Evolutionary conservation across 805 yeast genomes (phyloP), one percentile per base, ranked within the genome.

Genomic region (Wickerhamomyces rabaulensis): DNA sequence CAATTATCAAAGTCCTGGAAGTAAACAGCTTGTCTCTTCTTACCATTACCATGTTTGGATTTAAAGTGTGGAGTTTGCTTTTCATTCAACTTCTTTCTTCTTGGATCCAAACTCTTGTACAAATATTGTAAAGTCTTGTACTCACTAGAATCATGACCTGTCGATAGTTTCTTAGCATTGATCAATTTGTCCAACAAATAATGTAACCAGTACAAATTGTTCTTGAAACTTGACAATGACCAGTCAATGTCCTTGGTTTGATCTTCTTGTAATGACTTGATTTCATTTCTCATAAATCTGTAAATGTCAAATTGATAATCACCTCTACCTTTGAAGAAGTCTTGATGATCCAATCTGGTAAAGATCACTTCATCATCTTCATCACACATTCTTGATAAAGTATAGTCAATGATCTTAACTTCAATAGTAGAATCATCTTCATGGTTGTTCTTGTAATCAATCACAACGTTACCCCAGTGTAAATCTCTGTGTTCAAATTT

Each of bases 401-500:
- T 75, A 52, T 75, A 76, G 53, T 83, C 87, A 49, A 82, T 78
- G 8, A 84, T 56, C 12, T 77, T 74, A 6, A 79, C 79, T 25
- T 53, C 60, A 22, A 56, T 42, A 25, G 44, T 40, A 15, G 40
- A 40, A 12, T 36, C 46, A 25, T 40, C 37, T 25, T 33, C 48
- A 15, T 10, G 20, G 9, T 27, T 41, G 15, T 63, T 61, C 8
- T 55, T 48, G 13, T 54, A 52, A 42, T 69, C 69, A 16, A 84
- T 66, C 15, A 82, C 65, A 44, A 84, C 67, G 56, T 84, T 84
- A 12, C 83, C 82, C 74, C 84, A 72, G 51, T 81, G 84, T 48
- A 85, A 62, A 60, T 84, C 87, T 41, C 92, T 70, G 56, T 85
- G 92, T 62, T 84, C 91, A 62, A 84, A 84, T 50, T 74, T 69